phyloP scores from a whole-genome alignment of 2,329 filamentous ascomycete genomes.

The Calonectria henricotiae region DNA sequence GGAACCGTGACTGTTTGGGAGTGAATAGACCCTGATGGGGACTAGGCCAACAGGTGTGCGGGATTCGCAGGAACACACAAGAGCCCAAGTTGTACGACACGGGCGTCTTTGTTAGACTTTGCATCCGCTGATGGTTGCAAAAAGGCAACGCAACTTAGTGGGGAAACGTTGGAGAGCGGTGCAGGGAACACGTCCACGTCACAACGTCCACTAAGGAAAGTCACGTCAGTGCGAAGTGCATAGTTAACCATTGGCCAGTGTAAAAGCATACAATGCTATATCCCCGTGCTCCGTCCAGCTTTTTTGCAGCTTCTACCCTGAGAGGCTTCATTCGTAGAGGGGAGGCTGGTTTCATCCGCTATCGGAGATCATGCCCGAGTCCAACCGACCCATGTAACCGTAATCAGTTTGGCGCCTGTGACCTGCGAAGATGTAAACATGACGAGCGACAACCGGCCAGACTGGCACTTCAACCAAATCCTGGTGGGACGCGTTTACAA shows the following conservation, averaged over 20 bases:
- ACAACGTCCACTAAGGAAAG: background rate
- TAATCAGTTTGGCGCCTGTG: slow-evolving; percentile 1
- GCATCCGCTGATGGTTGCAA: background rate
- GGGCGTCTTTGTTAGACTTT: background rate
- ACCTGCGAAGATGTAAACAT: slow-evolving; percentile 1
- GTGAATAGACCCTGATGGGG: background rate
- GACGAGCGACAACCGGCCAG: background rate
- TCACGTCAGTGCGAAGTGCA: background rate
- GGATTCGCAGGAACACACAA: background rate
- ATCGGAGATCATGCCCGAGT: background rate
- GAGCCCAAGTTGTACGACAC: background rate
- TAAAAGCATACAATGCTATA: background rate
- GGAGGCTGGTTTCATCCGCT: background rate
- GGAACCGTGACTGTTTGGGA: background rate
- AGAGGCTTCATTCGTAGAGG: background rate
- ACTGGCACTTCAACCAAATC: background rate
- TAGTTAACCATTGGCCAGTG: no score
- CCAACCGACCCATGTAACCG: slow-evolving; percentile 4
- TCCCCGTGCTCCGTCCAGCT: background rate
- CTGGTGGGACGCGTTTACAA: background rate
- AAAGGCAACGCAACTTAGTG: background rate
- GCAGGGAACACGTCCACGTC: background rate
- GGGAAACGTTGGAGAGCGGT: background rate
- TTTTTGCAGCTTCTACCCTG: background rate
- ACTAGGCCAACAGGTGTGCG: background rate